Conservation (phyloP, 2,329 filamentous ascomycete genomes). For the Nigrograna mackinnonii region DNA sequence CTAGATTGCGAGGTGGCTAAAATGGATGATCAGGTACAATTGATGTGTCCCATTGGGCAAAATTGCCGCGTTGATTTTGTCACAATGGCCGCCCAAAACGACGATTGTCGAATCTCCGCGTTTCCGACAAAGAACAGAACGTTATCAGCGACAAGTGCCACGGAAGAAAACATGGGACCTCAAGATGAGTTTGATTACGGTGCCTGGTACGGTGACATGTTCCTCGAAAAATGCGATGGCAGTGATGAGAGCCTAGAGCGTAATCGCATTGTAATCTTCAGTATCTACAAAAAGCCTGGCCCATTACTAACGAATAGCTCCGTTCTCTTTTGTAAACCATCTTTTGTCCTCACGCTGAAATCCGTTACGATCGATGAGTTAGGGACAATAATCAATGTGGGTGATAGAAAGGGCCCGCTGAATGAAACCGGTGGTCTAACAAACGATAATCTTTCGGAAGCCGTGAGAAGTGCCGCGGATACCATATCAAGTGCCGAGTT, state of each 20-base stretch:
- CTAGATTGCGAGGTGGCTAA: neutral
- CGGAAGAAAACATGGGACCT: neutral
- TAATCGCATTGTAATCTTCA: conserved; percentile 2
- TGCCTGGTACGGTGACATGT: neutral
- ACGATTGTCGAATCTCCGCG: neutral
- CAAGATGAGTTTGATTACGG: neutral
- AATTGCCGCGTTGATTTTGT: conserved; percentile 1
- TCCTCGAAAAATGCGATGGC: neutral
- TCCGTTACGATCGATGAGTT: neutral
- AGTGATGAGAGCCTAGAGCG: neutral
- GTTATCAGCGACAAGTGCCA: neutral
- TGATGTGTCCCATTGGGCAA: neutral
- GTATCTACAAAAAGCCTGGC: neutral
- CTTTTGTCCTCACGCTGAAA: neutral
- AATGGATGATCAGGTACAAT: neutral
- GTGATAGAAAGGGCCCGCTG: neutral
- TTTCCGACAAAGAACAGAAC: neutral
- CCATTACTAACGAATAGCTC: conserved; percentile 3
- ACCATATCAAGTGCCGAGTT: too few relatives aligned
- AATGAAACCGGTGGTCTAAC: neutral
- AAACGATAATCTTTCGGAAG: neutral
- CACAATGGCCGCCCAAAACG: neutral
- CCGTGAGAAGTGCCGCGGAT: neutral
- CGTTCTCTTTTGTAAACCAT: conserved; percentile 6
- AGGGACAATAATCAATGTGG: neutral